phyloP scores from a whole-genome alignment of 495 filamentous ascomycete species.

The Aspergillus cristatus region DNA sequence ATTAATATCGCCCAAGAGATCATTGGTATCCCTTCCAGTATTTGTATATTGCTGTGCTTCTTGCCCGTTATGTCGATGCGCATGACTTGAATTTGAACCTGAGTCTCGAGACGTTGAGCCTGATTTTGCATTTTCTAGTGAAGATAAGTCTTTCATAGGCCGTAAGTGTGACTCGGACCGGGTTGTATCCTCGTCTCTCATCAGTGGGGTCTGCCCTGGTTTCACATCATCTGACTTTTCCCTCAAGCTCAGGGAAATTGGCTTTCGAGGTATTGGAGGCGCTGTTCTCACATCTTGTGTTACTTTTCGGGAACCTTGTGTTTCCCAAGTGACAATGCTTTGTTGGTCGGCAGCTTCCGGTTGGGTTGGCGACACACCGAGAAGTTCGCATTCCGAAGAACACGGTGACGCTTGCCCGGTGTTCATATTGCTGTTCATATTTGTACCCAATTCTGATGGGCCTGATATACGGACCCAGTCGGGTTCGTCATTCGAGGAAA shows the following conservation, averaged over 20 bases:
- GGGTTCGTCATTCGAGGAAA: conserved; percentile 52
- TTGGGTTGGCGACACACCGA: not conserved
- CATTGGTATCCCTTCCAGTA: not conserved
- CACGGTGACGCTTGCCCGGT: conserved; percentile 1
- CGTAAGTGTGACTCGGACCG: too few species aligned
- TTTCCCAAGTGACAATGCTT: not conserved
- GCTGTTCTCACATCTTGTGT: conserved; percentile 6
- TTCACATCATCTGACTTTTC: not conserved
- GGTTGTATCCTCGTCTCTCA: not conserved
- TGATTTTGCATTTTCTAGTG: too few species aligned
- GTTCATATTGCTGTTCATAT: not conserved
- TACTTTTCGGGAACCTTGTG: not conserved
- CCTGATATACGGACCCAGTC: conserved; percentile 55
- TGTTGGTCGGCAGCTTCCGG: conserved; percentile 3
- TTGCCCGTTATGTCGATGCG: too few species aligned
- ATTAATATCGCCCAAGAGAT: conserved; percentile 18
- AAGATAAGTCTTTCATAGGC: too few species aligned
- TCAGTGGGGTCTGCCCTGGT: too few species aligned
- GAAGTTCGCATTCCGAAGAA: conserved; percentile 6
- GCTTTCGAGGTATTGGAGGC: conserved; percentile 28
- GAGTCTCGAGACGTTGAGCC: not conserved
- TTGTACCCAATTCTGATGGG: not conserved
- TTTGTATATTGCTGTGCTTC: not conserved
- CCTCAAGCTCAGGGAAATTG: conserved; percentile 18
- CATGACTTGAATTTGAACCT: not conserved